Percentiles rank a stretch among this genome's conserved stretches.
Conservation (phyloP, 192 early-diverging fungal genomes). For the Coemansia sp. region DNA sequence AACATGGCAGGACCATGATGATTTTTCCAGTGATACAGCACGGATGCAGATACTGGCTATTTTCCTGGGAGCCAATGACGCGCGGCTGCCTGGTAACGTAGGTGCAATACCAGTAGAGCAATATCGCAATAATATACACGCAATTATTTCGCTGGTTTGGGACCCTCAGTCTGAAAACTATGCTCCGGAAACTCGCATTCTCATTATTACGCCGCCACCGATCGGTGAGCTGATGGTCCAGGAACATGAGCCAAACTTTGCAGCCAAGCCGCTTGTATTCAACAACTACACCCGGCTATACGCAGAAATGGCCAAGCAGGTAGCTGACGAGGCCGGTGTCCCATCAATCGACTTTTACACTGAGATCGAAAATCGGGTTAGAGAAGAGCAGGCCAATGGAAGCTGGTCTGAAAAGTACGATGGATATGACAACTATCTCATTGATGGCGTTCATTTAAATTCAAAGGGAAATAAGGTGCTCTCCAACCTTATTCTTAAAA, state of each 20-base stretch:
- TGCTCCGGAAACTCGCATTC: conserved; percentile 59
- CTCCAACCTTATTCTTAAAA: conserved; percentile 10
- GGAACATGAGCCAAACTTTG: neutral
- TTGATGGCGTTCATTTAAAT: conserved; percentile 60
- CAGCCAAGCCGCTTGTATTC: neutral
- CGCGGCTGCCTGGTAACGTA: too few species aligned
- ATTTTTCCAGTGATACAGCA: neutral
- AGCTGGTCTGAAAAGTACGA: neutral
- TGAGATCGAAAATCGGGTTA: conserved; percentile 25
- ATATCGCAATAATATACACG: conserved; percentile 59
- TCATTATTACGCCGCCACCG: conserved; percentile 72
- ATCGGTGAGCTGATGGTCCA: conserved; percentile 54
- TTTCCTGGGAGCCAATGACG: conserved; percentile 85
- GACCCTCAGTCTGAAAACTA: conserved; percentile 53
- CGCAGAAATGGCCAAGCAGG: conserved; percentile 43
- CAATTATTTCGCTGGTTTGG: conserved; percentile 57
- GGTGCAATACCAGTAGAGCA: conserved; percentile 51
- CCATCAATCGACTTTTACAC: conserved; percentile 38
- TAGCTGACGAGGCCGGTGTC: conserved; percentile 44
- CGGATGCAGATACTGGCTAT: conserved; percentile 39
- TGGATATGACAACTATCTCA: conserved; percentile 42
- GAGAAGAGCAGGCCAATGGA: neutral
- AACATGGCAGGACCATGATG: neutral
- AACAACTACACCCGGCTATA: conserved; percentile 50
- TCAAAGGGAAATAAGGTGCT: conserved; percentile 53